phyloP scores from a whole-genome alignment of 805 yeast genomes.

The Pichia gijzeniarum region DNA sequence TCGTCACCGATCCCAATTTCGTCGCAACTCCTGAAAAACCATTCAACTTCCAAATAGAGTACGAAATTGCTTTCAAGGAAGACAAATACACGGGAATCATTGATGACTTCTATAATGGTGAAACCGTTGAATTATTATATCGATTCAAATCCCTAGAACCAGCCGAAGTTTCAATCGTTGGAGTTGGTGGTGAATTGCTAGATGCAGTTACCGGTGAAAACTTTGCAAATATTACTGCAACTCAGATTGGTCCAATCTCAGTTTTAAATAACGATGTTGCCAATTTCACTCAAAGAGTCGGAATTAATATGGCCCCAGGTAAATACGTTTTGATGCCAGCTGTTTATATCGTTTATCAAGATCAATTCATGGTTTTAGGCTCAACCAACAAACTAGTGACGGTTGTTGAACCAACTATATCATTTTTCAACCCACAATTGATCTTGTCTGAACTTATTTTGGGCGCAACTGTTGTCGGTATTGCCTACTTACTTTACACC shows the following conservation, averaged over 20 bases:
- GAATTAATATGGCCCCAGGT: constrained; percentile 50
- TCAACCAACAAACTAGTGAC: constrained; percentile 51
- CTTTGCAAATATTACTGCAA: constrained; percentile 57
- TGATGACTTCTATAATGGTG: constrained; percentile 43
- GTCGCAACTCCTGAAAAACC: constrained; percentile 33
- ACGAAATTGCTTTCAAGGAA: constrained; percentile 32
- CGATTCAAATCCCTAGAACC: constrained; percentile 49
- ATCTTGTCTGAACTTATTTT: constrained; percentile 54
- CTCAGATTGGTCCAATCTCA: constrained; percentile 53
- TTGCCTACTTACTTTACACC: constrained; percentile 42
- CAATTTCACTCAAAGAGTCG: constrained; percentile 51
- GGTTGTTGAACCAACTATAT: constrained; percentile 59
- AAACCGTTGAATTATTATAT: constrained; percentile 45
- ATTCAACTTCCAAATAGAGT: constrained; percentile 43
- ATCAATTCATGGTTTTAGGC: constrained; percentile 47
- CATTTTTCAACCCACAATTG: constrained; percentile 68
- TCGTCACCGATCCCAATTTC: constrained; percentile 22
- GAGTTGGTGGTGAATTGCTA: constrained; percentile 61
- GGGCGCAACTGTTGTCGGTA: constrained; percentile 39
- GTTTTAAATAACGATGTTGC: constrained; percentile 44
- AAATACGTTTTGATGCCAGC: constrained; percentile 56
- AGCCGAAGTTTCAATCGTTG: constrained; percentile 46
- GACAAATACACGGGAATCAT: constrained; percentile 39
- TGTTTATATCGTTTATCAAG: constrained; percentile 45
- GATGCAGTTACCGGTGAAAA: constrained; percentile 47